Evolutionary conservation across 257 asterid genomes (phyloP).

Genomic region (Capsicum pubescens): DNA sequence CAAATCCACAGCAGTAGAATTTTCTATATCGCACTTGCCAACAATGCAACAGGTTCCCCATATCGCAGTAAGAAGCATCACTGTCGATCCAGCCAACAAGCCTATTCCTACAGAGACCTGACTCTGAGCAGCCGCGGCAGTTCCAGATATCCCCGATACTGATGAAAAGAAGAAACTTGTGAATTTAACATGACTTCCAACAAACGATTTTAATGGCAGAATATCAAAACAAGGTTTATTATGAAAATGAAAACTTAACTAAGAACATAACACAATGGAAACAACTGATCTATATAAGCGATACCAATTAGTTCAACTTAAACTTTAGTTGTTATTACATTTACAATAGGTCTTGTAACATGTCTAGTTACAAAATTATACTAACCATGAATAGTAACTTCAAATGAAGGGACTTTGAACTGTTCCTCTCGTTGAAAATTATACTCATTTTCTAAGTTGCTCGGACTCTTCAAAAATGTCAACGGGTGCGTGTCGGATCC

Average conservation of each 20-base stretch:
- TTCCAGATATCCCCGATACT: conserved; percentile 93
- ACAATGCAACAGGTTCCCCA: conserved; percentile 90
- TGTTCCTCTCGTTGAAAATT: too few species aligned
- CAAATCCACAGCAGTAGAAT: conserved; percentile 55
- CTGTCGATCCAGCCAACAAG: conserved; percentile 94
- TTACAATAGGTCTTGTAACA: neutral
- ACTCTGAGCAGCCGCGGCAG: conserved; percentile 75
- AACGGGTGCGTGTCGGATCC: too few species aligned
- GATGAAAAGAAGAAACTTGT: conserved; percentile 26
- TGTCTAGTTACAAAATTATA: neutral
- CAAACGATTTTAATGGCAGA: neutral
- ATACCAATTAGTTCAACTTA: neutral
- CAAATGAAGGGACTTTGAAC: too few species aligned
- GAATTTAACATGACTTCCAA: conserved; percentile 25
- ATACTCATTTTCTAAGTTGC: too few species aligned
- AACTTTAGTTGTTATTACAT: neutral
- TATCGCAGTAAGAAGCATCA: conserved; percentile 84
- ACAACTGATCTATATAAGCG: neutral
- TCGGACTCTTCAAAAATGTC: too few species aligned
- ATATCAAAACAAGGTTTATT: neutral
- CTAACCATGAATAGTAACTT: too few species aligned
- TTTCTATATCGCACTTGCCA: conserved; percentile 76
- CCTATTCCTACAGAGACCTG: conserved; percentile 98
- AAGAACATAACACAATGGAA: neutral
- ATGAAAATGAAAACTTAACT: neutral